Evolutionary conservation across 2,329 filamentous ascomycete genomes (phyloP).

Genomic region (Xylaria multiplex): DNA sequence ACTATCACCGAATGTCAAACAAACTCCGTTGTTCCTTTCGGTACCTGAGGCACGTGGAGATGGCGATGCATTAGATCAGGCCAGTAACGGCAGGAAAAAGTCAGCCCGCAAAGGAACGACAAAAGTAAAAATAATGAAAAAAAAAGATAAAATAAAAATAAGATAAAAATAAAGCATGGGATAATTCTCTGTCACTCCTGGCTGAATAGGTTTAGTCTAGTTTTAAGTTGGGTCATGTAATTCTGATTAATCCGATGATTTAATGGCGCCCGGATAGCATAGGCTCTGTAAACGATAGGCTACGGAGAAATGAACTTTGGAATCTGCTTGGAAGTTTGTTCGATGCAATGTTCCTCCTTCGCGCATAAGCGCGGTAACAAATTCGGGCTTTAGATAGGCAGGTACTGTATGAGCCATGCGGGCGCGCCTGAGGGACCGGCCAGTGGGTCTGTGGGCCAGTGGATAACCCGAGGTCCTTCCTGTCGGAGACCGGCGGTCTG

Average conservation of each 20-base stretch:
- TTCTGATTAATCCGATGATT: conserved; percentile 11
- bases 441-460: not conserved
- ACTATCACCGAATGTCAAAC: not conserved
- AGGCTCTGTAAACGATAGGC: too few species aligned
- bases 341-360: conserved; percentile 1
- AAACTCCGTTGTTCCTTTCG: conserved; percentile 3
- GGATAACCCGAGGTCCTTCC: conserved; percentile 1
- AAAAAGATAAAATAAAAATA: too few species aligned
- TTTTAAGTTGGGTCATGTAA: too few species aligned
- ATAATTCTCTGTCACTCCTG: too few species aligned
- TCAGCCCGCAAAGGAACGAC: not conserved
- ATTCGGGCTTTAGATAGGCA: not conserved
- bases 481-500: conserved; percentile 28
- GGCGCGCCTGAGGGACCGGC: not conserved
- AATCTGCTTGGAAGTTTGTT: not conserved
- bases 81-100: not conserved
- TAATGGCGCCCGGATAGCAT: not conserved
- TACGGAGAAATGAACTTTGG: conserved; percentile 10
- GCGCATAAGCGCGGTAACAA: conserved; percentile 14
- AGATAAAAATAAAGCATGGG: too few species aligned
- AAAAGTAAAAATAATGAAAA: too few species aligned
- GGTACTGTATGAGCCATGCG: not conserved
- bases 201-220: too few species aligned
- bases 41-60: conserved; percentile 1
- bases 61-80: not conserved